phyloP scores from a whole-genome alignment of 805 yeast species.

The Wickerhamomyces chaumierensis region DNA sequence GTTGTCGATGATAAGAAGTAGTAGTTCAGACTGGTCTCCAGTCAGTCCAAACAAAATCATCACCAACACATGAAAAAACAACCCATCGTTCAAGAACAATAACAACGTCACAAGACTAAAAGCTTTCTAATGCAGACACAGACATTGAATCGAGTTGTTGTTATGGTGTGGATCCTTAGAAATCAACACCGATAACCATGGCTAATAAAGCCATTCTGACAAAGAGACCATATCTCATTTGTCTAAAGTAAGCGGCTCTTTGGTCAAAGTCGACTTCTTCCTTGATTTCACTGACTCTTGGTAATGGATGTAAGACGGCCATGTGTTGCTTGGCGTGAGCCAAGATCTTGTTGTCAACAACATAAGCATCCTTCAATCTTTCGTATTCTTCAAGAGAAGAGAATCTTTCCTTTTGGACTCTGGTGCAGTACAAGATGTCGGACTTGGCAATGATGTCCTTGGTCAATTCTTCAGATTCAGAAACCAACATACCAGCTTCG shows the following conservation, averaged over 20 bases:
- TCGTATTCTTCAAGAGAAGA: conserved; percentile 64
- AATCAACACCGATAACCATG: conserved; percentile 94
- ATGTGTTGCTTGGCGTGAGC: conserved; percentile 93
- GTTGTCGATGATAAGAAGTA: too few species aligned
- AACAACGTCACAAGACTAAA: not conserved
- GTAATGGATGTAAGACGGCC: conserved; percentile 99
- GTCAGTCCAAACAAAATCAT: conserved; percentile 5
- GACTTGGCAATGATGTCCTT: conserved; percentile 79
- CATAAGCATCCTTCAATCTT: conserved; percentile 80
- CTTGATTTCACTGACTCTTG: conserved; percentile 91
- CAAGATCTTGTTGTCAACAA: conserved; percentile 85
- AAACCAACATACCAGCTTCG: conserved; percentile 55
- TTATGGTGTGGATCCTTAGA: conserved; percentile 22
- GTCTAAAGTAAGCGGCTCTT: conserved; percentile 99
- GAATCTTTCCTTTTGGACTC: conserved; percentile 97
- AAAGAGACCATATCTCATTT: conserved; percentile 96
- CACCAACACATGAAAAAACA: not conserved
- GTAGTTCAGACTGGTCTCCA: conserved; percentile 15
- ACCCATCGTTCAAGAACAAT: not conserved
- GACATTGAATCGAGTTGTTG: not conserved
- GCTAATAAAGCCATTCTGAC: conserved; percentile 98
- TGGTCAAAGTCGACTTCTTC: conserved; percentile 99
- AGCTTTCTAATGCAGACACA: too few species aligned
- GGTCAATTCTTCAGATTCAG: conserved; percentile 69
- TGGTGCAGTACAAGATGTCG: conserved; percentile 94